Conservation (phyloP, 257 asterid species). For the Mentha longifolia region DNA sequence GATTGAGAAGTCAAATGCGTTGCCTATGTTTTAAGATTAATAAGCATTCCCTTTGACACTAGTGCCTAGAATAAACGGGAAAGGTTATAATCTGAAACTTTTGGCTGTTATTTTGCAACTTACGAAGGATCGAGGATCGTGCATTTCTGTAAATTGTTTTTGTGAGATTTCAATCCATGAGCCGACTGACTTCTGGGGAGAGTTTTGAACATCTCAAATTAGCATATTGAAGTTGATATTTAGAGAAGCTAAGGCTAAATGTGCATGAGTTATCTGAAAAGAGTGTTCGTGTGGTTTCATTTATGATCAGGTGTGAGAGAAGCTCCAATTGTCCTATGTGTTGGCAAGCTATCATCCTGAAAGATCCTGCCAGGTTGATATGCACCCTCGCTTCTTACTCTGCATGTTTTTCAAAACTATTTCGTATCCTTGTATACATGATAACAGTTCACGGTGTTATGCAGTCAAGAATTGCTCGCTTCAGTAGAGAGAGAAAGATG, state of each 20-base stretch:
- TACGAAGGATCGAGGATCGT: constrained; percentile 1
- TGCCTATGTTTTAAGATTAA: neutral
- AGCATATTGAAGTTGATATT: constrained; percentile 22
- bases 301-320: constrained; percentile 76
- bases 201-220: neutral
- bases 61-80: neutral
- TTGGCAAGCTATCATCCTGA: constrained; percentile 81
- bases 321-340: constrained; percentile 97
- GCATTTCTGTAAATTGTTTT: constrained; percentile 3
- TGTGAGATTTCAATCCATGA: neutral
- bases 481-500: constrained; percentile 73
- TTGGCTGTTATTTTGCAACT: neutral
- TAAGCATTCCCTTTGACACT: neutral
- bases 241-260: neutral
- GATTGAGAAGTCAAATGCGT: neutral
- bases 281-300: neutral
- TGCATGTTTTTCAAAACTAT: neutral
- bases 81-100: neutral
- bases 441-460: constrained; percentile 12
- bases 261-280: neutral
- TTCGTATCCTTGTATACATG: constrained; percentile 18
- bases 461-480: constrained; percentile 82
- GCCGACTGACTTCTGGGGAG: neutral
- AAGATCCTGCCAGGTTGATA: constrained; percentile 67
- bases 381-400: constrained; percentile 22